Base-by-base conservation (phyloP, 352 stramenopile species). In the Phytophthora macrochlamydospora region DNA sequence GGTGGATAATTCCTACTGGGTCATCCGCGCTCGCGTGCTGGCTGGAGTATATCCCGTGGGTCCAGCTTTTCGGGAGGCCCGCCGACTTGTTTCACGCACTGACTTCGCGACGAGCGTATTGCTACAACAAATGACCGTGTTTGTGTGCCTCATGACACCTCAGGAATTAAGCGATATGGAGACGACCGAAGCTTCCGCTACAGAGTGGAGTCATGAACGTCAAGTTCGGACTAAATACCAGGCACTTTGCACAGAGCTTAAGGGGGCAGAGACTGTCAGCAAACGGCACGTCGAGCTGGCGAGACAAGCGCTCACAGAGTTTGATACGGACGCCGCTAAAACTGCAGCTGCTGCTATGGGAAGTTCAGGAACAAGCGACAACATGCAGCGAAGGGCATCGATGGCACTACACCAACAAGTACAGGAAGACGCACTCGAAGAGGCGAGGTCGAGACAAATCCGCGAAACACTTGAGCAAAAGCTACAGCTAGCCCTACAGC, bases 1-100 rank as follows among this genome's bases (percentile, higher is more conserved):
- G 6, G 90, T 83, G 0, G 83, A 91, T 56, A 69, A 71, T 49
- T 92, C 83, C 32, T 92, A 88, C 57, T 94, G 86, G 88, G 62
- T 93, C 55, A 57, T 94, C 37, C 81, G 80, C 40, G 57, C 64
- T 32, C 75, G 79, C 8, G 62, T 94, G 33, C 75, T 94, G 11
- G 64, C 78, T 28, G 85, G 86, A 7, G 62, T 66, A 5, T 92
- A 88, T 56, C 87, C 87, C 7, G 35, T 72, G 0, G 83, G 84
- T 11, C 48, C 63, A 51, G 76, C 79, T 11, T 87, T 87, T 12
- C 71, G 68, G 2, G 68, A 87, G 9, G 79, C 79, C 13, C 59
- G 77, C 1, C 66, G 77, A 14, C 66, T 86, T 4, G 77, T 85
- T 11, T 71, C 79, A 31, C 73, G 79, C 24, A 71, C 76, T 5